Evolutionary conservation across 2,329 filamentous ascomycete species (phyloP).

Genomic region (Sordariomycetes sp.): DNA sequence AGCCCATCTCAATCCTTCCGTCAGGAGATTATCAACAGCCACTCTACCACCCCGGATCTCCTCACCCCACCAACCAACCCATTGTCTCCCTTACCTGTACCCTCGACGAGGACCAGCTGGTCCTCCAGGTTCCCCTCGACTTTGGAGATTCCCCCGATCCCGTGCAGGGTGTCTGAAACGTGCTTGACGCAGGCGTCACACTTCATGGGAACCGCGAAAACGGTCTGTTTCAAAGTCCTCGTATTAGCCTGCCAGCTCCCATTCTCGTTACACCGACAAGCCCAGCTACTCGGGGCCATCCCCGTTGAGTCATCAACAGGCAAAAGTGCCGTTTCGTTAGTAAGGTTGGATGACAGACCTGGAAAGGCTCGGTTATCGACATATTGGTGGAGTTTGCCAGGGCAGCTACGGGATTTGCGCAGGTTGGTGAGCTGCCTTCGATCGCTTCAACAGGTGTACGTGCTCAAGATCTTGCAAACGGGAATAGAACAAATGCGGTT

Average conservation of each 20-base stretch:
- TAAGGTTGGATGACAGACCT: slow-evolving; percentile 9
- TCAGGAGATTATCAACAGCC: no score
- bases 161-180: slow-evolving; percentile 68
- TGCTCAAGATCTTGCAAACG: neutral
- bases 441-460: neutral
- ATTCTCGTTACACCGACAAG: neutral
- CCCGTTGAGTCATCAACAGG: neutral
- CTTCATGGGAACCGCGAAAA: slow-evolving; percentile 89
- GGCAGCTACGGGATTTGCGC: no score
- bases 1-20: neutral
- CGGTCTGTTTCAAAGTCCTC: slow-evolving; percentile 47
- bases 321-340: neutral
- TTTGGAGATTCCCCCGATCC: slow-evolving; percentile 69
- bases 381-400: slow-evolving; percentile 6
- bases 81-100: slow-evolving; percentile 50
- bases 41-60: neutral
- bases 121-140: slow-evolving; percentile 74
- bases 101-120: slow-evolving; percentile 76
- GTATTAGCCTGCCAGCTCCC: neutral
- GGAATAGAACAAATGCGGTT: neutral
- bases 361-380: slow-evolving; percentile 13
- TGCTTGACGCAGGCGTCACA: slow-evolving; percentile 84
- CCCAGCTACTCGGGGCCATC: neutral
- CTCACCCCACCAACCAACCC: neutral
- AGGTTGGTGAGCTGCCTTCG: neutral